These are phyloP conservation scores for Flaveria linearis DNA, from an alignment of 129 eudicot genomes.

Conservation along the genomic window DNA sequence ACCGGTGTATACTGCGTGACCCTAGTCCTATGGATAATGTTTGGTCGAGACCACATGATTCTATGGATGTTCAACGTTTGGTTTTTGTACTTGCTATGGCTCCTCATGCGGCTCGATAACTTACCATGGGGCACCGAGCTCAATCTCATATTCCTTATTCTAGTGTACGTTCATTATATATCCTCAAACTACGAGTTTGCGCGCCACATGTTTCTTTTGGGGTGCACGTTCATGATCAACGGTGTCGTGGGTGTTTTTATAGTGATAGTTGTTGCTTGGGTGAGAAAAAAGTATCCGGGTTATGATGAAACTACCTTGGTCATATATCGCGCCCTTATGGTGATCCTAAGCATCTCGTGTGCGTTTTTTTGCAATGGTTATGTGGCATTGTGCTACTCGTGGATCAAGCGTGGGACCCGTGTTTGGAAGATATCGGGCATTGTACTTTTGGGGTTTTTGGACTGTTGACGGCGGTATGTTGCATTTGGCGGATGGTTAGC, in stretches of 20 bases:
- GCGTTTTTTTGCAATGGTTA: background rate
- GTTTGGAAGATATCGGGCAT: background rate
- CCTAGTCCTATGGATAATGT: background rate
- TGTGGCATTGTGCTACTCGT: background rate
- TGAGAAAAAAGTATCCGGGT: background rate
- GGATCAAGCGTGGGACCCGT: background rate
- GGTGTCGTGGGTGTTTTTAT: background rate
- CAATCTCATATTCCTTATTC: background rate
- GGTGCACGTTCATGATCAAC: background rate
- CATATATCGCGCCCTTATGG: background rate
- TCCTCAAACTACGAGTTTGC: background rate
- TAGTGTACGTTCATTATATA: background rate
- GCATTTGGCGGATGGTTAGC: background rate
- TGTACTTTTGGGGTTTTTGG: background rate
- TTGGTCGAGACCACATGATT: background rate
- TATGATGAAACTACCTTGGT: background rate
- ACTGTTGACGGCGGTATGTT: background rate
- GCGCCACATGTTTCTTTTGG: background rate
- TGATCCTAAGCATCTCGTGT: background rate
- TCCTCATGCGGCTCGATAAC: background rate
- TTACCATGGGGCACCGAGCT: constrained; percentile 1
- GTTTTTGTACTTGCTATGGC: background rate
- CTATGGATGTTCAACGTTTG: background rate
- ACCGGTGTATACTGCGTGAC: background rate
- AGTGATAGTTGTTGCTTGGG: background rate